Evolutionary conservation across 176 grass and related monocot genomes (phyloP), one percentile per base, ranked within the genome.

Genomic region (Cenchrus americanus): DNA sequence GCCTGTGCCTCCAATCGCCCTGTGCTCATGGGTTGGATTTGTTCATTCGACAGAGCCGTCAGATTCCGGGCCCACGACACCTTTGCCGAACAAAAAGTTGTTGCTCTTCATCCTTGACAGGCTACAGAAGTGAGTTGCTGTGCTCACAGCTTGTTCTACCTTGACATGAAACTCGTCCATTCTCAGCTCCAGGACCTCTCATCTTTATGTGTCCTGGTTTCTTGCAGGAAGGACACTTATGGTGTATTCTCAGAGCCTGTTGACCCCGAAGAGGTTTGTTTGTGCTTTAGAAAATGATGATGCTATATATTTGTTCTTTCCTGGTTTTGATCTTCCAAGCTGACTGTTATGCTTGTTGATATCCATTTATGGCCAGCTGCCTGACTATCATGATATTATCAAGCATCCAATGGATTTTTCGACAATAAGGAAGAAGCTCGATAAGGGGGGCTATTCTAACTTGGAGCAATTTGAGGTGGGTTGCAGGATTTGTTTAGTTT

Each of bases 11-110:
- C 71, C 81, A 54, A 82, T 78, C 75, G 58, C 60, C 40, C 66
- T 87, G 42, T 65, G 86, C 78, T 83, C 46, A 73, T 85, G 70
- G 77, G 54, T 76, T 65, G 71, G 82, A 66, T 84, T 84, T 91
- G 30, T 73, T 86, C 79, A 60, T 64, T 83, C 15, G 63, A 79
- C 85, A 88, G 87, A 89, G 71, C 87, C 64, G 72, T 92, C 89
- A 92, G 91, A 95, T 86, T 88, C 91, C 44, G 96, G 97, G 49
- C 91, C 97, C 93, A 96, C 89, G 42, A 99, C 93, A 60, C 91
- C 93, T 86, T 78, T 99, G 91, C 97, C 93, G 21, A 92, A 99
- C 91, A 99, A 92, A 90, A 99, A 99, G 89, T 91, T 99, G 88
- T 79, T 99, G 86, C n/a, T 89, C 85, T 92, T 96, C 88, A 87